Base-by-base conservation (phyloP, 768 basidiomycete genomes). In the Pisolithus albus region DNA sequence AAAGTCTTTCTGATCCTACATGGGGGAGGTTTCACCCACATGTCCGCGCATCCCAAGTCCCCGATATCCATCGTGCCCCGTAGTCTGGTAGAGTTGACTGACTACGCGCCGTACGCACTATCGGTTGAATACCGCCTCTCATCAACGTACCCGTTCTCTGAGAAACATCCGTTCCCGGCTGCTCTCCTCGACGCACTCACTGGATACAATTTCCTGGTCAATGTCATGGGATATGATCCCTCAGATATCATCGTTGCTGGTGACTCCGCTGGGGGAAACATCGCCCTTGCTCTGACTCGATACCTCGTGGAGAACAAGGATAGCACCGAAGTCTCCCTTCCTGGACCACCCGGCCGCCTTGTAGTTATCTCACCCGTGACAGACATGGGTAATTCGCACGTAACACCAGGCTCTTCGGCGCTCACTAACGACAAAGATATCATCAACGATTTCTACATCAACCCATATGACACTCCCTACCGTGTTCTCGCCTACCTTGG, bases 191-290 rank as follows among this genome's bases (percentile, higher is more conserved):
- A 92, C 60, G 82, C 80, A 3, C 67, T 91, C 9, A 78, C 84
- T 1, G 88, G 83, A 7, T 92, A 90, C 64, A 68, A 75, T 43
- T 84, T 90, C 63, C 81, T 90, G 19, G 72, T 85, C 36, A 70
- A 77, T 46, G 67, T 60, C 8, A 68, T 84, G 24, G 78, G 80
- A 0, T 82, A 87, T 61, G 55, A 71, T 2, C 78, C 86, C 0
- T 63, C 70, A 16, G 69, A 86, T 57, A 83, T 92, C 59, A 73
- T 87, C 50, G 46, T 90, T 19, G 72, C 72, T 18, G 89, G 88
- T 3, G 88, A 92, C 62, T 90, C 85, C 1, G 86, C 88, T 0
- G 88, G 89, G 3, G 89, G 75, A 5, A 86, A 90, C 64, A 77
- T 90, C 23, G 80, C 81, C 1, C 72, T 81, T 32, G 81, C 82